These are phyloP conservation scores for Nigrospora oryzae DNA, from an alignment of 2,329 filamentous ascomycete species.

Conservation along the genomic window DNA sequence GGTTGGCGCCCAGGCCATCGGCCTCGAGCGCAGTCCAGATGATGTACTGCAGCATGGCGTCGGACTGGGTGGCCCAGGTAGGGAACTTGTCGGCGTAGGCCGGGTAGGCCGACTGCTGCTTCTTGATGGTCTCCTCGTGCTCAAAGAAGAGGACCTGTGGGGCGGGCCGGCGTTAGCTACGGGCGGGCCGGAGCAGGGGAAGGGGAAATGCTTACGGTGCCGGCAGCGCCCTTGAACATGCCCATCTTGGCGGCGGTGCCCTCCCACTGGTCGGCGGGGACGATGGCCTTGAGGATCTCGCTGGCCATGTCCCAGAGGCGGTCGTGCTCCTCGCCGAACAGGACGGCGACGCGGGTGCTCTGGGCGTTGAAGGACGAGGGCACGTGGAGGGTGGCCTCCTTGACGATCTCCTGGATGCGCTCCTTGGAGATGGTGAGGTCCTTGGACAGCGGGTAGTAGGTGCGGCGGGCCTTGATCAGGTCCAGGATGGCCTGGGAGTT, in stretches of 20 bases:
- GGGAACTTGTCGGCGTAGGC: conserved; percentile 75
- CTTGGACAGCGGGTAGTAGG: conserved; percentile 60
- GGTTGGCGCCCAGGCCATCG: conserved; percentile 78
- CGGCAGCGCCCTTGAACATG: conserved; percentile 63
- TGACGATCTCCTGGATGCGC: conserved; percentile 57
- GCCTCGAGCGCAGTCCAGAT: conserved; percentile 76
- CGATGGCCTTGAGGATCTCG: conserved; percentile 57
- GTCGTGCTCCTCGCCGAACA: conserved; percentile 76
- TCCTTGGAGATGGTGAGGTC: conserved; percentile 47
- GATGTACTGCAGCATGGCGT: conserved; percentile 74
- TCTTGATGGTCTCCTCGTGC: conserved; percentile 59
- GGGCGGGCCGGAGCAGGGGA: not conserved
- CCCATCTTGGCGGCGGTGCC: conserved; percentile 30
- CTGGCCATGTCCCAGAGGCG: conserved; percentile 74
- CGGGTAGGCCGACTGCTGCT: conserved; percentile 60
- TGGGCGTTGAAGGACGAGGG: conserved; percentile 88
- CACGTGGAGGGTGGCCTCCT: conserved; percentile 55
- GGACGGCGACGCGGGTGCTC: conserved; percentile 67
- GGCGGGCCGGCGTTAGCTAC: not conserved
- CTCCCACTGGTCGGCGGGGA: conserved; percentile 57
- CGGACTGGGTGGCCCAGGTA: conserved; percentile 65
- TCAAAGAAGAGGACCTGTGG: conserved; percentile 78
- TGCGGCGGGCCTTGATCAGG: conserved; percentile 59
- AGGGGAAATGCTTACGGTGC: conserved; percentile 51
- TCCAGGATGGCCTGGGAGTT: conserved; percentile 48